phyloP scores from a whole-genome alignment of 179 eudicot species.

The Nepenthes alata region DNA sequence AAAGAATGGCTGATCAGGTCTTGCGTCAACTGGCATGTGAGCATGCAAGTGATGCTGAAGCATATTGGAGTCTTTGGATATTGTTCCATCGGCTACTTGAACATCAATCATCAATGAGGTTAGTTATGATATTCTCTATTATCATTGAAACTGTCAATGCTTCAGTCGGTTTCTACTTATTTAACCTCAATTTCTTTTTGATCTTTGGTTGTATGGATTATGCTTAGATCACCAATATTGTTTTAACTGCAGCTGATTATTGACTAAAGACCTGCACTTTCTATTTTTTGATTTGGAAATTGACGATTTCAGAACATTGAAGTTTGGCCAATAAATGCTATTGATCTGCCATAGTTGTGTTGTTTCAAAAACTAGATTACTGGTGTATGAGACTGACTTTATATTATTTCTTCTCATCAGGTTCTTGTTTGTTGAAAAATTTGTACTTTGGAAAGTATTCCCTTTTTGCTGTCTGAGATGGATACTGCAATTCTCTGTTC shows the following conservation, averaged over 20 bases:
- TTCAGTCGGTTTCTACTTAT: too few relatives aligned
- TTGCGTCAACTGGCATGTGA: conserved; percentile 46
- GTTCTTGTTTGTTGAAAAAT: conserved; percentile 62
- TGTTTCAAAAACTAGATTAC: not conserved
- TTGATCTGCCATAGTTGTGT: not conserved
- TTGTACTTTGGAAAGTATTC: conserved; percentile 76
- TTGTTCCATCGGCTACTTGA: conserved; percentile 39
- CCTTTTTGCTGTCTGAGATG: conserved; percentile 82
- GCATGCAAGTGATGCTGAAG: conserved; percentile 49
- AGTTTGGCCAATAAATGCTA: not conserved
- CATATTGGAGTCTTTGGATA: conserved; percentile 77
- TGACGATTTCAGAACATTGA: not conserved
- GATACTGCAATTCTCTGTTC: conserved; percentile 88
- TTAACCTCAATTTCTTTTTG: too few relatives aligned
- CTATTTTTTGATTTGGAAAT: not conserved
- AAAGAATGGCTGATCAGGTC: conserved; percentile 66
- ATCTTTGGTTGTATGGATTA: too few relatives aligned
- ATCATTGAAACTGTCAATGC: not conserved
- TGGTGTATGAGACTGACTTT: conserved; percentile 2
- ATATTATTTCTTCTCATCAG: conserved; percentile 25
- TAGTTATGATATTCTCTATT: conserved; percentile 3
- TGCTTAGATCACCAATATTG: too few relatives aligned
- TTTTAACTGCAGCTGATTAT: too few relatives aligned
- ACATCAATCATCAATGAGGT: conserved; percentile 56
- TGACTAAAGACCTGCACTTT: not conserved